Evolutionary conservation across 2,329 filamentous ascomycete species (phyloP), one percentile per base, ranked within the genome.

Genomic region (Fusarium algeriense): DNA sequence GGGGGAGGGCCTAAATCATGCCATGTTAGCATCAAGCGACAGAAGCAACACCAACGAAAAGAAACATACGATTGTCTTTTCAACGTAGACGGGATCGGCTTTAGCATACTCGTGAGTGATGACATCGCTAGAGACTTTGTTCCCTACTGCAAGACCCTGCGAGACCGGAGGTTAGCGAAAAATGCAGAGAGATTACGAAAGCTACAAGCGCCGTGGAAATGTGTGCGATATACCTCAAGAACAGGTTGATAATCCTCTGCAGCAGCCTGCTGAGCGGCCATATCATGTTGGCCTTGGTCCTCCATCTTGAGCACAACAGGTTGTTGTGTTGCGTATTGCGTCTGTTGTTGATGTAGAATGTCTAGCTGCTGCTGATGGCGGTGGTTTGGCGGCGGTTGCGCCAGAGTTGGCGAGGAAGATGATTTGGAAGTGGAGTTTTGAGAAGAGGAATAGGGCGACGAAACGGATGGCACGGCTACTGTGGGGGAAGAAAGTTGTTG

Each of bases 91-190:
- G 9, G 91, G 90, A 80, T 98, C 95, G 68, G 94, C 95, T 81
- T 92, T 92, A 67, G 94, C 93, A 83, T 97, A 98, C 80, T 97
- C 93, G 70, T 91, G 87, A 19, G 92, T 90, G 78, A 99, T 94
- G 72, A 87, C 89, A 74, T 90, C 88, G 81, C 91, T 97, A 55
- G 92, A 89, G 77, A 90, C 89, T 81, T 92, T 93, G 67, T 91
- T 87, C 76, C 94, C 93, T 72, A 98, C 92, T 53, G 95, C 86
- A 67, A 93, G 93, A 60, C 94, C 94, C 95, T 98, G 78, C 59
- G 61, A 55, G 49, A 55, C n/a, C 15, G n/a, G 46, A 43, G 55
- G 67, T 74, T 64, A 75, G 73, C 59, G 59, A 45, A 35, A 55
- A 64, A 11, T 30, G 30, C 8, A 30, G 10, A 5, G 8, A 30